phyloP scores from a whole-genome alignment of 495 filamentous ascomycete genomes.

The Stereocaulon alpinum region DNA sequence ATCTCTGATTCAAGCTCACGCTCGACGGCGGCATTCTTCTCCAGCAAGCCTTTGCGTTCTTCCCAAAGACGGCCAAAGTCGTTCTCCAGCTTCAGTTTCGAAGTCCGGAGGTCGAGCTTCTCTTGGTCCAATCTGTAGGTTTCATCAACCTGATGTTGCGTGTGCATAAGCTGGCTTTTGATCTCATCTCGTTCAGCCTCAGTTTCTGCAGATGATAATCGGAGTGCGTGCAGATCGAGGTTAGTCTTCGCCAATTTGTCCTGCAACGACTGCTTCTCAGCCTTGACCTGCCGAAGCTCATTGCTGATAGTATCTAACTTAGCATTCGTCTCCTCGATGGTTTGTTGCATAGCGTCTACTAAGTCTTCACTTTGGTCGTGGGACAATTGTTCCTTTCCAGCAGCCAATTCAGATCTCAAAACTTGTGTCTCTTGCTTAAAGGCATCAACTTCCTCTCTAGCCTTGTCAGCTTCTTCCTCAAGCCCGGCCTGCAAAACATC shows the following conservation, averaged over 20 bases:
- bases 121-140: slow-evolving; percentile 51
- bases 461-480: slow-evolving; percentile 63
- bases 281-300: slow-evolving; percentile 39
- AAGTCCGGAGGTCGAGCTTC: slow-evolving; percentile 49
- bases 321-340: slow-evolving; percentile 5
- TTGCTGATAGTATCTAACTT: slow-evolving; percentile 36
- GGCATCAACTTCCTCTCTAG: slow-evolving; percentile 42
- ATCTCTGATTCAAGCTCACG: slow-evolving; percentile 44
- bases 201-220: slow-evolving; percentile 39
- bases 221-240: slow-evolving; percentile 49
- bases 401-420: slow-evolving; percentile 39
- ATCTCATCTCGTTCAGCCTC: slow-evolving; percentile 58
- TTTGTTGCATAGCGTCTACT: slow-evolving; percentile 20
- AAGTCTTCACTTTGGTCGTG: slow-evolving; percentile 14
- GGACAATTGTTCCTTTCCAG: slow-evolving; percentile 23
- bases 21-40: slow-evolving; percentile 43
- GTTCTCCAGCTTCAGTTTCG: slow-evolving; percentile 47
- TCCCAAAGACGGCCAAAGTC: slow-evolving; percentile 49
- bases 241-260: slow-evolving; percentile 53
- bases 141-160: slow-evolving; percentile 40
- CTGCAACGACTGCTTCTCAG: slow-evolving; percentile 52
- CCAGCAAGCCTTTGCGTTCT: slow-evolving; percentile 41
- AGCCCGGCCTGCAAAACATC: slow-evolving; percentile 62
- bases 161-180: slow-evolving; percentile 42
- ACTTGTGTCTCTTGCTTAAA: slow-evolving; percentile 39